phyloP scores from a whole-genome alignment of 345 rosid genomes.

The Linum trigynum region DNA sequence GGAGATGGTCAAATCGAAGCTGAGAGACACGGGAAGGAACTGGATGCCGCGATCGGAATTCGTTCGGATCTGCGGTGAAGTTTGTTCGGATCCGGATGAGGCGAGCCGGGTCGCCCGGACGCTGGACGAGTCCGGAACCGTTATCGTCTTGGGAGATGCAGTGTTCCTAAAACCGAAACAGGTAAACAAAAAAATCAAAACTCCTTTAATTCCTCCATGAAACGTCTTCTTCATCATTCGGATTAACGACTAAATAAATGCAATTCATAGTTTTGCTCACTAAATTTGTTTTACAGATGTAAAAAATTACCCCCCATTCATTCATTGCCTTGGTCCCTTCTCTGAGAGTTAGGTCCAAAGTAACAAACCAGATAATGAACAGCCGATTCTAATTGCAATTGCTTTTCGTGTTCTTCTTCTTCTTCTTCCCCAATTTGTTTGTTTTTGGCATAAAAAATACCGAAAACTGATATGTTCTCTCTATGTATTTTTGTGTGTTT shows the following conservation, averaged over 20 bases:
- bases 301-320: not conserved
- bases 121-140: slow-evolving; percentile 78
- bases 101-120: slow-evolving; percentile 43
- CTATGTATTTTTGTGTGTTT: slow-evolving; percentile 31
- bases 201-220: not conserved
- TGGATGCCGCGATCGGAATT: slow-evolving; percentile 58
- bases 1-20: slow-evolving; percentile 54
- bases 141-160: slow-evolving; percentile 51
- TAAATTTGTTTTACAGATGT: slow-evolving; percentile 1
- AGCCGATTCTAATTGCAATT: not conserved
- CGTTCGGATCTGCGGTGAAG: slow-evolving; percentile 46
- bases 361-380: slow-evolving; percentile 23
- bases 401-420: no score
- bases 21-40: slow-evolving; percentile 36
- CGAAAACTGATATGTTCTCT: slow-evolving; percentile 48
- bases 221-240: not conserved
- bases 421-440: not conserved
- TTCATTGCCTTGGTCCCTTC: slow-evolving; percentile 15
- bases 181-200: slow-evolving; percentile 32
- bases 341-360: slow-evolving; percentile 12
- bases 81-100: slow-evolving; percentile 42
- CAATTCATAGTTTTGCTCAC: not conserved
- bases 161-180: slow-evolving; percentile 70
- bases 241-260: not conserved
- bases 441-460: slow-evolving; percentile 11